Percentiles rank a stretch among this genome's conserved stretches.
Evolutionary conservation across 2,329 filamentous ascomycete genomes (phyloP).

Genomic region (Sporothrix phasma): DNA sequence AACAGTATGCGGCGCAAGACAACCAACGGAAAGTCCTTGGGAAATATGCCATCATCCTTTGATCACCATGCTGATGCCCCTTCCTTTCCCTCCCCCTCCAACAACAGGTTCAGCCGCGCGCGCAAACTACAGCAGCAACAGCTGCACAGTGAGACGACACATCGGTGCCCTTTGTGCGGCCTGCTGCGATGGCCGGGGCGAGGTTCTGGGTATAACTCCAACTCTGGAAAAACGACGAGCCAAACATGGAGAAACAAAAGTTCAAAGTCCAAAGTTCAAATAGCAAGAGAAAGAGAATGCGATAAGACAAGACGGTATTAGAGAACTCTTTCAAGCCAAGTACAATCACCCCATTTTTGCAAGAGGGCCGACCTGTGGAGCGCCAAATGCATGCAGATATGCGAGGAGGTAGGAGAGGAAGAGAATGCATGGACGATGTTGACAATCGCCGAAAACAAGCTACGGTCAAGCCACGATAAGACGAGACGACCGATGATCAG

Average conservation of each 20-base stretch:
- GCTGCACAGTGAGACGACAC: neutral
- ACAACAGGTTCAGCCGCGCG: neutral
- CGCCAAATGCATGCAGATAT: slow-evolving; percentile 9
- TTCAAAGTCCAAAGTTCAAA: neutral
- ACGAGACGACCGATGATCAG: neutral
- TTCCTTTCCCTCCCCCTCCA: neutral
- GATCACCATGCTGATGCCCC: neutral
- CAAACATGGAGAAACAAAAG: neutral
- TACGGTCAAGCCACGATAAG: neutral
- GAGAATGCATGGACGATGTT: neutral
- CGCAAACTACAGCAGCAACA: neutral
- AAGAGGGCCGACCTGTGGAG: neutral
- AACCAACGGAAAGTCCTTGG: neutral
- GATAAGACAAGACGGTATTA: neutral
- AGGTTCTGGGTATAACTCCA: slow-evolving; percentile 1
- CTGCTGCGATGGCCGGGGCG: neutral
- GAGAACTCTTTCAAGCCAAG: neutral
- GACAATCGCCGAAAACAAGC: neutral
- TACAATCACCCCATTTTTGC: neutral
- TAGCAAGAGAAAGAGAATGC: too few relatives aligned
- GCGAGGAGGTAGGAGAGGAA: neutral
- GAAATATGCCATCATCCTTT: neutral
- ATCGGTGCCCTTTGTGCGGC: neutral
- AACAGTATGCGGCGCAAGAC: neutral
- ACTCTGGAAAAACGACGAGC: neutral